Conservation (phyloP, 2,329 filamentous ascomycete species). For the Colletotrichum cordylinicola region DNA sequence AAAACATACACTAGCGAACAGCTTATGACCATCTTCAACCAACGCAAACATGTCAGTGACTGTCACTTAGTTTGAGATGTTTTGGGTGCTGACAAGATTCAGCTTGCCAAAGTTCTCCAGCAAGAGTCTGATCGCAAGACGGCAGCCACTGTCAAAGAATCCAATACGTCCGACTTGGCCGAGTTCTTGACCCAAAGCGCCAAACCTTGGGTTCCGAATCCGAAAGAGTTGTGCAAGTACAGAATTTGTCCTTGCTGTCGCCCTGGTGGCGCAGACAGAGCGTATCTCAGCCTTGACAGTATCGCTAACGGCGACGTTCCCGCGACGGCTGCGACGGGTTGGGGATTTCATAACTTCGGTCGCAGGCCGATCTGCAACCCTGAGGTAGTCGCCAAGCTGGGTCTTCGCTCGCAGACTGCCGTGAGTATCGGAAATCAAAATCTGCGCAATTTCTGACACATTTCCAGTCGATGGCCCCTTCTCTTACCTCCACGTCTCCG, state of each 20-base stretch:
- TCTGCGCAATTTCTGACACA: neutral
- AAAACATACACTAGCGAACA: conserved; percentile 52
- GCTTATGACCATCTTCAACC: conserved; percentile 51
- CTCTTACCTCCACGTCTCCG: neutral
- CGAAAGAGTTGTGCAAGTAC: conserved; percentile 52
- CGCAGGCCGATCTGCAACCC: conserved; percentile 49
- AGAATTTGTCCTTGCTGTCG: conserved; percentile 58
- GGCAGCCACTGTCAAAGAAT: neutral
- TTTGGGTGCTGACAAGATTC: no score
- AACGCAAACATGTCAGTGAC: conserved; percentile 52
- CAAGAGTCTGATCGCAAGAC: conserved; percentile 7
- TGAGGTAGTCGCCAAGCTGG: conserved; percentile 43
- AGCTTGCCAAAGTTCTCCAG: conserved; percentile 14
- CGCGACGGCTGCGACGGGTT: conserved; percentile 55
- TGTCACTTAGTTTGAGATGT: neutral
- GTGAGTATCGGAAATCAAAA: conserved; percentile 29
- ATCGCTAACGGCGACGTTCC: conserved; percentile 56
- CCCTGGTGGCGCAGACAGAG: conserved; percentile 45
- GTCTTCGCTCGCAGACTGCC: conserved; percentile 39
- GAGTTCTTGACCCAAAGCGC: neutral
- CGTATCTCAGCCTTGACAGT: conserved; percentile 55
- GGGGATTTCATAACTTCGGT: conserved; percentile 53
- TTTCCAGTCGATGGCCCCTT: neutral
- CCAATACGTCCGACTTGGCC: neutral
- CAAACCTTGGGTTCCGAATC: conserved; percentile 42